Conservation (phyloP, 495 filamentous ascomycete genomes). For the Penicillium angulare region DNA sequence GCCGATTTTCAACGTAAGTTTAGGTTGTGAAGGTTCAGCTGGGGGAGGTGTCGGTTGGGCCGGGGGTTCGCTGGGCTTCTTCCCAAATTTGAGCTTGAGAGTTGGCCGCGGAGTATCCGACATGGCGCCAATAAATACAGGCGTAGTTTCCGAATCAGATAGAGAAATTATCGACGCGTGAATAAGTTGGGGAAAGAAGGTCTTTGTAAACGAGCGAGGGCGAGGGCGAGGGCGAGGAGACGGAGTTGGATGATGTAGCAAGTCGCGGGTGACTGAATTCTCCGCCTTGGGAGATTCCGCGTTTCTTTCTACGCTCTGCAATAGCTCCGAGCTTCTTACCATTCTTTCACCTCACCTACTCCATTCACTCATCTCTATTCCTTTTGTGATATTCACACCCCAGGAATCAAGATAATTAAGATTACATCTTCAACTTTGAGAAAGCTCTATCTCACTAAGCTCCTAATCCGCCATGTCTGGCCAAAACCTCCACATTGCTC, state of each 20-base stretch:
- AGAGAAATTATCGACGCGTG: not conserved
- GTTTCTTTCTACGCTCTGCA: not conserved
- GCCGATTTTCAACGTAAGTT: constrained; percentile 54
- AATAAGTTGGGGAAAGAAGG: not conserved
- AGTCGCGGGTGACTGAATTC: constrained; percentile 11
- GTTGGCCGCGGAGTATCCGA: constrained; percentile 40
- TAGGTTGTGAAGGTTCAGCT: constrained; percentile 34
- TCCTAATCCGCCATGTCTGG: constrained; percentile 34
- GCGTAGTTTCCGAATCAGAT: no score
- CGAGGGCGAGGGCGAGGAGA: not conserved
- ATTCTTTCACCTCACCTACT: not conserved
- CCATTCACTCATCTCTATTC: not conserved
- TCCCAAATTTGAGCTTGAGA: constrained; percentile 52
- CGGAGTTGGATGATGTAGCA: not conserved
- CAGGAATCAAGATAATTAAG: no score
- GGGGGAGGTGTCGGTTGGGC: constrained; percentile 28
- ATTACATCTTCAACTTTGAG: no score
- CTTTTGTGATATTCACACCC: no score
- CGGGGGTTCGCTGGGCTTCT: constrained; percentile 32
- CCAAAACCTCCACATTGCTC: constrained; percentile 63
- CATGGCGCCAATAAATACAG: no score
- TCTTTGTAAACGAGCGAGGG: not conserved
- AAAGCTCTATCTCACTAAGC: no score
- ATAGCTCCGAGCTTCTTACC: not conserved
- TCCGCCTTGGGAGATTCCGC: constrained; percentile 10